Conservation (phyloP, 2,329 filamentous ascomycete species). For the Seiridium cupressi region DNA sequence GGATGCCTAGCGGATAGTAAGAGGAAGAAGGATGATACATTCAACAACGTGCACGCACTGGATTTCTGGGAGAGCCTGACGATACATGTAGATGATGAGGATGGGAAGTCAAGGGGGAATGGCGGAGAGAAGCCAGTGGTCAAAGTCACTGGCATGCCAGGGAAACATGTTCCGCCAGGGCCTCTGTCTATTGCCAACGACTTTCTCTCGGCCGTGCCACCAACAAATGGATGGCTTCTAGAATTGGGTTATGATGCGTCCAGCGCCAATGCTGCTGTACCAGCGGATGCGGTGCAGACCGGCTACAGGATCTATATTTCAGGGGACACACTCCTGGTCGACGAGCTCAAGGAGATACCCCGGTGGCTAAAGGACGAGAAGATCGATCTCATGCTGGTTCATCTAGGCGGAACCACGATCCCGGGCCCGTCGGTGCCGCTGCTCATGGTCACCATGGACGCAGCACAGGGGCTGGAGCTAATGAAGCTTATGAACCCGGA, state of each 20-base stretch:
- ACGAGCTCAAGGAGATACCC: constrained; percentile 61
- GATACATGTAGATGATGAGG: constrained; percentile 27
- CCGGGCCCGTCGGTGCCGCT: constrained; percentile 57
- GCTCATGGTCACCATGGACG: constrained; percentile 70
- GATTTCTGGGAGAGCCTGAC: constrained; percentile 54
- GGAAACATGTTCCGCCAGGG: constrained; percentile 56
- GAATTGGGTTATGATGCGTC: constrained; percentile 50
- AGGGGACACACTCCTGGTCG: constrained; percentile 62
- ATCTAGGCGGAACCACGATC: constrained; percentile 65
- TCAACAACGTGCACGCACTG: constrained; percentile 52
- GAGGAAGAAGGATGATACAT: constrained; percentile 36
- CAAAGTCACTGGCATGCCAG: constrained; percentile 62
- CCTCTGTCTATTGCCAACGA: constrained; percentile 36
- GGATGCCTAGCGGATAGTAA: constrained; percentile 42
- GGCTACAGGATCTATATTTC: constrained; percentile 65
- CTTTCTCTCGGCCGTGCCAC: constrained; percentile 48
- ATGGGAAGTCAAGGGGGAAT: background rate
- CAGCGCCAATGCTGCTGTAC: constrained; percentile 10
- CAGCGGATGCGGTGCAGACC: constrained; percentile 32
- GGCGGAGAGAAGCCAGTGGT: constrained; percentile 35
- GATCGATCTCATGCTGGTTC: constrained; percentile 66
- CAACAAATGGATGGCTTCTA: constrained; percentile 66
- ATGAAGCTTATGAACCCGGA: constrained; percentile 59
- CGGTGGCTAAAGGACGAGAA: constrained; percentile 48
- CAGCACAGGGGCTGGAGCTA: constrained; percentile 58